Conservation (phyloP, 345 rosid genomes). For the Trapa incisa region DNA sequence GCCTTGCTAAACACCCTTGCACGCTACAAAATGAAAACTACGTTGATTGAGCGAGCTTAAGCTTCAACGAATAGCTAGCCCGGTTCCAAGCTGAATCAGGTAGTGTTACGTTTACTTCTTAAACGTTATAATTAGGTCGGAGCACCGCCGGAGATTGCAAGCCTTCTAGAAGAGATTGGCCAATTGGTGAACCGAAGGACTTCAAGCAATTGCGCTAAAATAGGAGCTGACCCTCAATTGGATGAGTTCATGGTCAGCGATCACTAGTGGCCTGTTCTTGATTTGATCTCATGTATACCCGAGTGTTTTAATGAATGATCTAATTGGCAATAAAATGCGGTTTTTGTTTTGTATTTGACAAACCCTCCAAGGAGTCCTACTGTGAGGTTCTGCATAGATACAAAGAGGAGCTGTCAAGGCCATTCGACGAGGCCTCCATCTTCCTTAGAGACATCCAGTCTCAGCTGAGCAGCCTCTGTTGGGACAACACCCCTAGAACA, state of each 20-base stretch:
- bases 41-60: too few relatives aligned
- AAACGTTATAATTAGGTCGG: slow-evolving; percentile 29
- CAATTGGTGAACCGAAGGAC: slow-evolving; percentile 16
- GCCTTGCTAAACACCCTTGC: neutral
- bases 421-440: slow-evolving; percentile 42
- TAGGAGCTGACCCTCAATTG: slow-evolving; percentile 56
- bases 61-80: too few relatives aligned
- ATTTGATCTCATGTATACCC: too few relatives aligned
- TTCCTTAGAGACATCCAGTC: slow-evolving; percentile 52
- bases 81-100: neutral
- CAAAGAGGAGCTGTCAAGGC: slow-evolving; percentile 54
- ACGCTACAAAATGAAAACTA: too few relatives aligned
- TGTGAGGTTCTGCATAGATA: slow-evolving; percentile 41
- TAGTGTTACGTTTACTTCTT: neutral
- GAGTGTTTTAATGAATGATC: too few relatives aligned
- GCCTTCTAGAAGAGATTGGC: slow-evolving; percentile 38
- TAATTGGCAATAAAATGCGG: too few relatives aligned
- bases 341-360: neutral
- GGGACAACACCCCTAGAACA: slow-evolving; percentile 19
- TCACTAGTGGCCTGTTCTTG: too few relatives aligned
- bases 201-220: slow-evolving; percentile 14
- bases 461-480: slow-evolving; percentile 42
- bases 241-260: slow-evolving; percentile 54
- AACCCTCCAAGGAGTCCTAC: slow-evolving; percentile 35
- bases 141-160: slow-evolving; percentile 39